Base-by-base conservation (phyloP, 495 filamentous ascomycete genomes). In the Lasiosphaeris hirsuta region DNA sequence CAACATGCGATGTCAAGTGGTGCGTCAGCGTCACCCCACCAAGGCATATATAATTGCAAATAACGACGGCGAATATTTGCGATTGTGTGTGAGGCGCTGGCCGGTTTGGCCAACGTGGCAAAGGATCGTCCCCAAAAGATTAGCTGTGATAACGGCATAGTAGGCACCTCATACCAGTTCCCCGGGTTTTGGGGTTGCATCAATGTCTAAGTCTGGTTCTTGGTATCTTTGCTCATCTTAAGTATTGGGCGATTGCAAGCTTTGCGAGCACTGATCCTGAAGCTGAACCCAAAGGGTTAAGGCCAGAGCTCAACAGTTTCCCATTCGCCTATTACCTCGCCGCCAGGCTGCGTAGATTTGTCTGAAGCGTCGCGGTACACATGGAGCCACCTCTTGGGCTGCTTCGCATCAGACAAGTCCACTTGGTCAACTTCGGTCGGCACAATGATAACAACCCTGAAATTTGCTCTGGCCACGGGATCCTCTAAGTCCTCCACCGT, bases 221-320 rank as follows among this genome's bases (percentile, higher is more conserved):
- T 5, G 34, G 23, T 30, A 14, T 33, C 47, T 9, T 7, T 34
- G 4, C 34, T 51, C n/a, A 14, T 51, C 17, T 51, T 35, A 51
- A 15, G 14, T 51, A 5, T 30, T 30, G 23, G 23, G 23, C 23
- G 23, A 5, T 30, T 30, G 23, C 5, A 30, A 30, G n/a, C 23
- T 5, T 30, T 30, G 23, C 23, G 23, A 30, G 23, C 23, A 30
- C 23, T 30, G 23, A 30, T 30, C 5, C 23, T 30, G 5, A 30
- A 30, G 23, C 23, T 42, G 17, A 13, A 9, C 19, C 7, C 7
- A 23, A n/a, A 6, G 17, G 2, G 13, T 18, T 19, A 93, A 13
- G 92, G 92, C 92, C 91, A 96, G 43, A 90, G 67, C 73, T 97
- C 92, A 45, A 84, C 79, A 62, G 81, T 82, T 66, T 81, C 84